A percentile compares a stretch with the other conserved stretches of the same genome.
Evolutionary conservation across 2,329 filamentous ascomycete genomes (phyloP).

Genomic region (Neonectria neomacrospora): DNA sequence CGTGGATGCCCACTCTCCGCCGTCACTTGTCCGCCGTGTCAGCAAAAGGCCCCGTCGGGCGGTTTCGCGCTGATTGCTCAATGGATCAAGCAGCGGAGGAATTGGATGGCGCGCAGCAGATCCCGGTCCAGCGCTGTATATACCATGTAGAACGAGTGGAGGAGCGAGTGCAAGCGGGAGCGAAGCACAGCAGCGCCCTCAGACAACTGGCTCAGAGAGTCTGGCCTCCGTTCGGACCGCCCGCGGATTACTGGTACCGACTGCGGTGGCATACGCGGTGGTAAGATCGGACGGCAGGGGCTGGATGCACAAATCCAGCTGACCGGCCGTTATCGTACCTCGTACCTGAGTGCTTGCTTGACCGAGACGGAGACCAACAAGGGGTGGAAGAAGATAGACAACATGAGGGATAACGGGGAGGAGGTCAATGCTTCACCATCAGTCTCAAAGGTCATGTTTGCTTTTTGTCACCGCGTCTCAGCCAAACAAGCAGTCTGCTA

Average conservation of each 20-base stretch:
- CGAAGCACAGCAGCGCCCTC: background rate
- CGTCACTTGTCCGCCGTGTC: constrained; percentile 1
- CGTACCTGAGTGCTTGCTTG: background rate
- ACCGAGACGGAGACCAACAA: background rate
- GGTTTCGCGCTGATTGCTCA: constrained; percentile 42
- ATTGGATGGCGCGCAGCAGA: constrained; percentile 34
- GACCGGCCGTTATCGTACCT: constrained; percentile 7
- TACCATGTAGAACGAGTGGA: background rate
- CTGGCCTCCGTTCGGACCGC: constrained; percentile 1
- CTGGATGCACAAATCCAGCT: constrained; percentile 14
- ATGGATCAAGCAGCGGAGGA: constrained; percentile 30
- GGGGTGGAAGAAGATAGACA: background rate
- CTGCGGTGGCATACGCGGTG: constrained; percentile 1
- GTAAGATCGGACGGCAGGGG: constrained; percentile 4
- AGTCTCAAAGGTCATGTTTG: background rate
- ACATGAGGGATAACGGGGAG: background rate
- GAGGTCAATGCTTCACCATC: background rate
- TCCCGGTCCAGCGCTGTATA: constrained; percentile 11
- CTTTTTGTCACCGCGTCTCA: background rate
- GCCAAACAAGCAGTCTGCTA: background rate
- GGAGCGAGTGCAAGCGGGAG: constrained; percentile 29
- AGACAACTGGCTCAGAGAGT: background rate
- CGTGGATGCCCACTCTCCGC: constrained; percentile 1
- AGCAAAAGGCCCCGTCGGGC: constrained; percentile 24
- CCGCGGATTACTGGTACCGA: background rate